phyloP scores from a whole-genome alignment of 179 eudicot species.

The Amaranthus tricolor region DNA sequence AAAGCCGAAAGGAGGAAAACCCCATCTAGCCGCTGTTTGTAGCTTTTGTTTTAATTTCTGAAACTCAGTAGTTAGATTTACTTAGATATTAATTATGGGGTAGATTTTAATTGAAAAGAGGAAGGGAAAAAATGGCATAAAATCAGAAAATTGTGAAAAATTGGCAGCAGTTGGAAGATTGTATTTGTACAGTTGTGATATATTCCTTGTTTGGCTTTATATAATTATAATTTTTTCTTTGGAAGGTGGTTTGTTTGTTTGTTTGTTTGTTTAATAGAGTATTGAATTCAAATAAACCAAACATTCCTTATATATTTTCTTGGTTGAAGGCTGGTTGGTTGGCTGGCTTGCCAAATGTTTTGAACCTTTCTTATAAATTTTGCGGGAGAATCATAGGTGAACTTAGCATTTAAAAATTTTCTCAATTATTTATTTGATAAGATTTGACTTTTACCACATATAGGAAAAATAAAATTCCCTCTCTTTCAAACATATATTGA shows the following conservation, averaged over 20 bases:
- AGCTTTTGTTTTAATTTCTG: slow-evolving; percentile 23
- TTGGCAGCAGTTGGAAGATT: slow-evolving; percentile 25
- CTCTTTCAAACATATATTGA: too few relatives aligned
- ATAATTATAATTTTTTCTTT: slow-evolving; percentile 14
- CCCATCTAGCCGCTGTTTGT: slow-evolving; percentile 14
- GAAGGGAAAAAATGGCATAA: slow-evolving; percentile 20
- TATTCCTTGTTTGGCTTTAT: slow-evolving; percentile 24
- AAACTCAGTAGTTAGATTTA: slow-evolving; percentile 27
- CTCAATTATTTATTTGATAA: too few relatives aligned
- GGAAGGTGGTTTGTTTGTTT: slow-evolving; percentile 18
- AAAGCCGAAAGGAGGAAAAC: neutral
- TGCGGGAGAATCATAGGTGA: neutral
- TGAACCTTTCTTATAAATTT: neutral
- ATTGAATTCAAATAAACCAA: neutral
- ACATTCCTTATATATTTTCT: slow-evolving; percentile 5
- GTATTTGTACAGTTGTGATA: slow-evolving; percentile 31
- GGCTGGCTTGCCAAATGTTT: too few relatives aligned
- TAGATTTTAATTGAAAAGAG: slow-evolving; percentile 21
- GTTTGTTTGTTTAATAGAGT: slow-evolving; percentile 1
- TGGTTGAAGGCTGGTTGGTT: neutral
- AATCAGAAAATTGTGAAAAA: slow-evolving; percentile 23
- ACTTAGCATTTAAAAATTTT: too few relatives aligned
- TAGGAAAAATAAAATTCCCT: too few relatives aligned
- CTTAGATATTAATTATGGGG: slow-evolving; percentile 25
- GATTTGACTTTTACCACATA: too few relatives aligned